A percentile compares a stretch with the other conserved stretches of the same genome.
These are phyloP conservation scores for Trichosporon sp. DNA, from an alignment of 1,284 basidiomycete species.

Conservation along the genomic window DNA sequence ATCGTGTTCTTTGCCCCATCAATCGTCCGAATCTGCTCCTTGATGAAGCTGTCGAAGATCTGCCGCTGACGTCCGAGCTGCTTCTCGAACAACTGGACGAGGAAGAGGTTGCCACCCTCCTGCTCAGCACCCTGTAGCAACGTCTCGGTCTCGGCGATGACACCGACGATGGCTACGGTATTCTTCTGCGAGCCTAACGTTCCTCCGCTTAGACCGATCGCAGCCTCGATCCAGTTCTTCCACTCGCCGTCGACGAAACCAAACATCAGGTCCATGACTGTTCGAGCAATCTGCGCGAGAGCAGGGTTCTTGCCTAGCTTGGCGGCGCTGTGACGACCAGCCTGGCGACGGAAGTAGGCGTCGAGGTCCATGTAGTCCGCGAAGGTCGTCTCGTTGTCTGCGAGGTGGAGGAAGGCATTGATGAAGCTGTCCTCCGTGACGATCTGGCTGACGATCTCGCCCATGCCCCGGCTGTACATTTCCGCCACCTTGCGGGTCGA, in stretches of 20 bases:
- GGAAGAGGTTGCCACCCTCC: slow-evolving; percentile 73
- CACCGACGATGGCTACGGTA: slow-evolving; percentile 70
- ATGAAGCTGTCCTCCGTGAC: slow-evolving; percentile 86
- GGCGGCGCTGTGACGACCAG: slow-evolving; percentile 64
- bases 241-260: slow-evolving; percentile 84
- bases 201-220: slow-evolving; percentile 55
- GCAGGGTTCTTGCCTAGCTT: slow-evolving; percentile 64
- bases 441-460: slow-evolving; percentile 75
- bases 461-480: slow-evolving; percentile 74
- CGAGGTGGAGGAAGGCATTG: slow-evolving; percentile 86
- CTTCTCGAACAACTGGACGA: slow-evolving; percentile 74
- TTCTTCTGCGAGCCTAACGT: slow-evolving; percentile 6
- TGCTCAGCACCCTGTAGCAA: slow-evolving; percentile 72
- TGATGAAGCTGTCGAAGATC: slow-evolving; percentile 74
- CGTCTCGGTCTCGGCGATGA: slow-evolving; percentile 78
- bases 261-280: slow-evolving; percentile 92
- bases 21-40: slow-evolving; percentile 83
- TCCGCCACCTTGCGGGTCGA: slow-evolving; percentile 28
- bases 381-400: slow-evolving; percentile 84
- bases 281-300: slow-evolving; percentile 77
- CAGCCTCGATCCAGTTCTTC: slow-evolving; percentile 79
- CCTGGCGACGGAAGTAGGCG: slow-evolving; percentile 89
- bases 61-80: slow-evolving; percentile 75
- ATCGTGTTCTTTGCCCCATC: slow-evolving; percentile 73
- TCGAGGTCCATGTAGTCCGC: slow-evolving; percentile 95